phyloP scores from a whole-genome alignment of 192 early-diverging fungal genomes.

The Paraglomus brasilianum region DNA sequence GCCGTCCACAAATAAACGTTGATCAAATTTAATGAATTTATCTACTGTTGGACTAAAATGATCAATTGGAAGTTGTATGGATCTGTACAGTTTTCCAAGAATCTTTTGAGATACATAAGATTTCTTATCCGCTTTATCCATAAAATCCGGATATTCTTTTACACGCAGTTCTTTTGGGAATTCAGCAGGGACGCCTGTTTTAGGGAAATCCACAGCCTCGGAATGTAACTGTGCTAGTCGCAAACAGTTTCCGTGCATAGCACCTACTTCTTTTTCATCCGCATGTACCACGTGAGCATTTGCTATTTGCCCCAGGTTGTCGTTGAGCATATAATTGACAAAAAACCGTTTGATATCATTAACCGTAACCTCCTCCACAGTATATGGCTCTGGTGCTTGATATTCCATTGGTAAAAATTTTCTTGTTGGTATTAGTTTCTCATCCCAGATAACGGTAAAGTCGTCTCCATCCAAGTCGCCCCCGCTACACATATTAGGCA shows the following conservation, averaged over 20 bases:
- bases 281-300: slow-evolving; percentile 67
- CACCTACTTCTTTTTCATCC: slow-evolving; percentile 48
- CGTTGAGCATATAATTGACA: slow-evolving; percentile 61
- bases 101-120: slow-evolving; percentile 55
- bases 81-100: slow-evolving; percentile 53
- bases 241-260: slow-evolving; percentile 50
- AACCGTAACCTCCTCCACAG: slow-evolving; percentile 45
- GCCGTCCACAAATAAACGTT: slow-evolving; percentile 44
- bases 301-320: slow-evolving; percentile 67
- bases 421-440: slow-evolving; percentile 42
- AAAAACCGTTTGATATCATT: slow-evolving; percentile 58
- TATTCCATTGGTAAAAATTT: slow-evolving; percentile 55
- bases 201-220: slow-evolving; percentile 74
- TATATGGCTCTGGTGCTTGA: slow-evolving; percentile 33
- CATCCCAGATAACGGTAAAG: slow-evolving; percentile 64
- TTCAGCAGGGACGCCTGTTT: slow-evolving; percentile 59
- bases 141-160: slow-evolving; percentile 64
- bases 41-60: slow-evolving; percentile 48
- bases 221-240: slow-evolving; percentile 67
- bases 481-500: slow-evolving; percentile 75
- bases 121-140: slow-evolving; percentile 59
- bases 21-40: slow-evolving; percentile 40
- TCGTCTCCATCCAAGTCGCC: slow-evolving; percentile 85
- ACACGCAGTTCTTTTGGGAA: slow-evolving; percentile 45
- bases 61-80: slow-evolving; percentile 41